These are phyloP conservation scores for Miscanthus lutarioriparius DNA, from an alignment of 176 grass and related monocot species.

Conservation along the genomic window DNA sequence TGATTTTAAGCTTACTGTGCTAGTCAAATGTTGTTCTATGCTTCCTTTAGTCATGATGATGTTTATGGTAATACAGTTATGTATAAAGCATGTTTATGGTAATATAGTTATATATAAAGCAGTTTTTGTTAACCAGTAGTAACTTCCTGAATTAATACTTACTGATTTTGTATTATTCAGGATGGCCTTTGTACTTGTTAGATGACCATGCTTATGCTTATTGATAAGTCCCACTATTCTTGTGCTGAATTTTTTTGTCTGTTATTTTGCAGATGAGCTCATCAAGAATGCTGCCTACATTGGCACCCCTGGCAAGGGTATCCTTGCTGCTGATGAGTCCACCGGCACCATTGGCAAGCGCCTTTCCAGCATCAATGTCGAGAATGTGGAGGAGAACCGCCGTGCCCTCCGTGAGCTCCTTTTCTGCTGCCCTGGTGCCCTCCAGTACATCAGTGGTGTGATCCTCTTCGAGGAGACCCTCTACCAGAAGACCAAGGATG, in stretches of 20 bases:
- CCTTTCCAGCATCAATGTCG: slow-evolving; percentile 82
- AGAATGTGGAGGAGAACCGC: slow-evolving; percentile 87
- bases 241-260: not conserved
- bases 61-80: not conserved
- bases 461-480: slow-evolving; percentile 96
- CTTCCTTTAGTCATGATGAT: not conserved
- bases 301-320: slow-evolving; percentile 90
- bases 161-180: not conserved
- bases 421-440: slow-evolving; percentile 71
- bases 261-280: slow-evolving; percentile 65
- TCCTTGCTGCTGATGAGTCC: slow-evolving; percentile 83
- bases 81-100: not conserved
- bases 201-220: not conserved
- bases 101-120: not conserved
- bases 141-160: not conserved
- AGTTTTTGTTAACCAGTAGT: not conserved
- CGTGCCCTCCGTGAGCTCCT: slow-evolving; percentile 81
- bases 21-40: not conserved
- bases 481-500: slow-evolving; percentile 88
- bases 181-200: not conserved
- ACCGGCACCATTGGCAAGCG: slow-evolving; percentile 93
- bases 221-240: not conserved
- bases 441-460: slow-evolving; percentile 62
- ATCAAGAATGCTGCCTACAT: slow-evolving; percentile 92
- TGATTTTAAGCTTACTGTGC: not conserved